Percentiles rank a stretch among this genome's conserved stretches.
Conservation (phyloP, 768 basidiomycete genomes). For the Suillus plorans region DNA sequence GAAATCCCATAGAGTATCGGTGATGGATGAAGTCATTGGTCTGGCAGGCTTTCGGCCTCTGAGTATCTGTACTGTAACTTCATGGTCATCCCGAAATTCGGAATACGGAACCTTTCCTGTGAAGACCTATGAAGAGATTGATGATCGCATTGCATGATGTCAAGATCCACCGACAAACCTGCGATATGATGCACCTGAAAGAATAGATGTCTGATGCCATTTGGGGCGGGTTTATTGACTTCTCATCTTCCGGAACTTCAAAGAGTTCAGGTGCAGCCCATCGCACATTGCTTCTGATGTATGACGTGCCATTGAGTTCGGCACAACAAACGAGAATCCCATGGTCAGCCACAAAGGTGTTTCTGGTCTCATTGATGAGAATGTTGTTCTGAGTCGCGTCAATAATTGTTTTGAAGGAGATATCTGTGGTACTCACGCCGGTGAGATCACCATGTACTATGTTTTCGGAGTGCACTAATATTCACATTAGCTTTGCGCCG, state of each 20-base stretch:
- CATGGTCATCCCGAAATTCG: neutral
- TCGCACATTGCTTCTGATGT: conserved; percentile 9
- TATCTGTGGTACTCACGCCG: conserved; percentile 15
- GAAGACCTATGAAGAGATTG: neutral
- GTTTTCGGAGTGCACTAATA: conserved; percentile 9
- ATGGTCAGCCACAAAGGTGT: conserved; percentile 32
- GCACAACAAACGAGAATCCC: conserved; percentile 39
- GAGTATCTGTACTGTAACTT: neutral
- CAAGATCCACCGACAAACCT: conserved; percentile 29
- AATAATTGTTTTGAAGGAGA: neutral
- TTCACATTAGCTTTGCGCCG: neutral
- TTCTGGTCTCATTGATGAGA: neutral
- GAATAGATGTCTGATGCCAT: conserved; percentile 27
- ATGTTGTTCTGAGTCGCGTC: conserved; percentile 2
- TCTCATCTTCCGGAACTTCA: conserved; percentile 1
- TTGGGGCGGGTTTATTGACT: neutral
- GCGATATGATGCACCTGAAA: conserved; percentile 36
- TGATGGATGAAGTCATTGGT: neutral
- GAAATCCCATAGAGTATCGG: conserved; percentile 1
- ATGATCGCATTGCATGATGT: neutral
- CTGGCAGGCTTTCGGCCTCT: neutral
- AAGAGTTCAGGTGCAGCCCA: conserved; percentile 11
- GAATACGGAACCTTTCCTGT: conserved; percentile 5
- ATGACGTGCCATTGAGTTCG: conserved; percentile 31
- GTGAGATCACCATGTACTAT: conserved; percentile 35